A percentile compares a stretch with the other conserved stretches of the same genome.
Evolutionary conservation across 1,284 basidiomycete genomes (phyloP).

Genomic region (Stygiomarasmius scandens): DNA sequence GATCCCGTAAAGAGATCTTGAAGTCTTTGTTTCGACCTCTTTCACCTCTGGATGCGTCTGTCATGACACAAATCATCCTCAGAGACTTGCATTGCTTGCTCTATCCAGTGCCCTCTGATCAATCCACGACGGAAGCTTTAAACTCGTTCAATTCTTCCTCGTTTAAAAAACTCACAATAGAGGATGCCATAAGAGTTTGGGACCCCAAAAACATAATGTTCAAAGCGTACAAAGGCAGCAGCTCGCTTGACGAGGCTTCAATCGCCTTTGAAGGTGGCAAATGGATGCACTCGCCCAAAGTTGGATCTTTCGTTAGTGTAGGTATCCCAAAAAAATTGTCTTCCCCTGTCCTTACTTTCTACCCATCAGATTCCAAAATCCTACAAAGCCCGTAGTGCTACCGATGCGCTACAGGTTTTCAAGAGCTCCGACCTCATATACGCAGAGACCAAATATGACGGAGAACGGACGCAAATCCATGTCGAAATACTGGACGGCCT

Average conservation of each 20-base stretch:
- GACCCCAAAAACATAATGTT: constrained; percentile 59
- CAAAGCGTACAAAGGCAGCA: constrained; percentile 54
- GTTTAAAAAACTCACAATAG: constrained; percentile 56
- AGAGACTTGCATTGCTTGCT: constrained; percentile 81
- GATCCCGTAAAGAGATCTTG: constrained; percentile 48
- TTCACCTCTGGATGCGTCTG: constrained; percentile 60
- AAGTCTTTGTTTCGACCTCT: constrained; percentile 55
- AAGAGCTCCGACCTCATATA: constrained; percentile 53
- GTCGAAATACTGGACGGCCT: constrained; percentile 49
- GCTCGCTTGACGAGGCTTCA: constrained; percentile 63
- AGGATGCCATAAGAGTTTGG: constrained; percentile 74
- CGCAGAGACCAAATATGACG: constrained; percentile 91
- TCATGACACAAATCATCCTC: constrained; percentile 82
- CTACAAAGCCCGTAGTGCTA: constrained; percentile 63
- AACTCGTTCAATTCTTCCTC: constrained; percentile 57
- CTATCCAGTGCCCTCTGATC: constrained; percentile 61
- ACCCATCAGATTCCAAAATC: constrained; percentile 76
- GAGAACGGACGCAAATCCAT: constrained; percentile 88
- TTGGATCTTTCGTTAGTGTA: constrained; percentile 63
- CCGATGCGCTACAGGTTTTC: constrained; percentile 58
- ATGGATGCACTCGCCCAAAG: constrained; percentile 25
- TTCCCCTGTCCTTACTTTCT: background rate
- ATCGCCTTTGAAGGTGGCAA: constrained; percentile 46
- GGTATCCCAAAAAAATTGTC: constrained; percentile 5
- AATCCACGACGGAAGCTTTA: constrained; percentile 48